Evolutionary conservation across 352 stramenopile species (phyloP), one percentile per base, ranked within the genome.

Genomic region (Globisporangium abappressorium): DNA sequence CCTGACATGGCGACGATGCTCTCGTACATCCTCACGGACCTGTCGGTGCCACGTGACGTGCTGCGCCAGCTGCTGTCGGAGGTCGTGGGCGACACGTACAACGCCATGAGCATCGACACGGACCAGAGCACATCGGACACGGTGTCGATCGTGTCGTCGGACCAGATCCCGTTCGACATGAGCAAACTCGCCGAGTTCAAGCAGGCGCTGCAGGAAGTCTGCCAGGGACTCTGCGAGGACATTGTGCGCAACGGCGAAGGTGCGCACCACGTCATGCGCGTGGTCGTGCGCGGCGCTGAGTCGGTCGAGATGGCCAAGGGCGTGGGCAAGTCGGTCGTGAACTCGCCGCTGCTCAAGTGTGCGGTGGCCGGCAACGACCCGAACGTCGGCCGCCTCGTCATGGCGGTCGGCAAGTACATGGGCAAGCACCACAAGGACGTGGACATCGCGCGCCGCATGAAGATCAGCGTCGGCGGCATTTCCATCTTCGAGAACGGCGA

Each of bases 181-280:
- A 73, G 80, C 43, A 72, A 90, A 33, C 75, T 98, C 20, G 74
- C 78, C 14, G 93, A 96, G 53, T 98, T 99, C 74, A 90, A 98
- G 74, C 71, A 76, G 5, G 95, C 92, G 22, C 78, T 99, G 36
- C 83, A 91, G 55, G 81, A 95, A 20, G 90, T 99, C n/a, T 98
- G 93, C 67, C 78, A 90, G 41, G 90, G 94, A 15, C 76, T 99
- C 15, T 97, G 96, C 18, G 88, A 98, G 70, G 97, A 99, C 77
- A 96, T 99, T 80, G 98, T 99, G 34, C 93, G 97, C 54, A 99
- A 99, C 77, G 98, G 97, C 58, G 98, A 99, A 80, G 98, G 97
- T 18, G 98, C 96, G 30, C 90, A 97, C 58, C 97, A 99, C 84
- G 97, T 99, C 15, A 99, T 99, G 78, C 85, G 87, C 20, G 92